A percentile compares a stretch with the other conserved stretches of the same genome.
These are phyloP conservation scores for Globisporangium okanoganense DNA, from an alignment of 352 stramenopile genomes.

Conservation along the genomic window DNA sequence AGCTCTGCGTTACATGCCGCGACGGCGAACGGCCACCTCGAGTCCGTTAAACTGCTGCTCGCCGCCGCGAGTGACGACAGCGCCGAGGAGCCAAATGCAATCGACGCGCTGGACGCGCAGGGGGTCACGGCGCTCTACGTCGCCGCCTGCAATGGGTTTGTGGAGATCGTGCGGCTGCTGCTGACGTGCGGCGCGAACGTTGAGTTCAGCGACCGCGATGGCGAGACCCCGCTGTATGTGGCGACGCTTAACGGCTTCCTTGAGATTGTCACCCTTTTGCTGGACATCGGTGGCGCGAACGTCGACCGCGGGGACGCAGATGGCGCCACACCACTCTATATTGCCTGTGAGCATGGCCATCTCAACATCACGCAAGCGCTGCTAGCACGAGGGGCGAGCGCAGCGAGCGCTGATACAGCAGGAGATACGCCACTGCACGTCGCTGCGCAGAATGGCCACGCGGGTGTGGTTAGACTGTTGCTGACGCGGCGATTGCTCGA, in stretches of 20 bases:
- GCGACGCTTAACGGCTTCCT: slow-evolving; percentile 7
- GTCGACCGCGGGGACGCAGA: slow-evolving; percentile 36
- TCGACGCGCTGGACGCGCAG: neutral
- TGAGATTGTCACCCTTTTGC: neutral
- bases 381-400: slow-evolving; percentile 1
- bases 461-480: neutral
- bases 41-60: slow-evolving; percentile 9
- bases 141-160: slow-evolving; percentile 1
- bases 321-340: slow-evolving; percentile 8
- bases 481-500: neutral
- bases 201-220: slow-evolving; percentile 4
- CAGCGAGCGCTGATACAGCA: neutral
- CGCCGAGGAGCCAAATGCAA: neutral
- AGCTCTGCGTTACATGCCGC: neutral
- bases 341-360: neutral
- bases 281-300: neutral
- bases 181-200: neutral
- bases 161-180: neutral
- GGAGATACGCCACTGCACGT: slow-evolving; percentile 1
- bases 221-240: slow-evolving; percentile 11
- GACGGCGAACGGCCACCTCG: slow-evolving; percentile 5
- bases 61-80: neutral
- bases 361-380: slow-evolving; percentile 1
- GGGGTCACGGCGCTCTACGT: slow-evolving; percentile 9
- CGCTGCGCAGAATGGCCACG: slow-evolving; percentile 1